phyloP scores from a whole-genome alignment of 2,329 filamentous ascomycete species.

The Fonsecaea pugnacius region DNA sequence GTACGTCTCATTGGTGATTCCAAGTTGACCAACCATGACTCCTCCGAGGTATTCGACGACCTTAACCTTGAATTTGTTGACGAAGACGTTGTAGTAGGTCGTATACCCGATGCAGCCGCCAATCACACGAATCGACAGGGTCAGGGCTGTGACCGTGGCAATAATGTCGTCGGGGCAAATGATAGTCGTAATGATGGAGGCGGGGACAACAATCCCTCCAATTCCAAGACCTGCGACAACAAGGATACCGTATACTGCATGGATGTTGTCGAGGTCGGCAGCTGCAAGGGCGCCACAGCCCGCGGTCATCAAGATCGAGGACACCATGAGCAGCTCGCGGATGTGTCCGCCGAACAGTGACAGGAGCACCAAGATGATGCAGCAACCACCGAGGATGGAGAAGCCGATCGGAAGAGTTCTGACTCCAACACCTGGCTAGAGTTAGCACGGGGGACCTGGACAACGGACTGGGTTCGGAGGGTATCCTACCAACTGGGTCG shows the following conservation, averaged over 20 bases:
- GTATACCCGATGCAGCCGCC: constrained; percentile 69
- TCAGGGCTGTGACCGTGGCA: constrained; percentile 69
- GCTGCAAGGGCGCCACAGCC: constrained; percentile 56
- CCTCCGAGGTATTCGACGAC: constrained; percentile 57
- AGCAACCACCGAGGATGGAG: constrained; percentile 64
- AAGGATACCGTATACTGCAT: constrained; percentile 50
- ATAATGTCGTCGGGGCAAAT: constrained; percentile 72
- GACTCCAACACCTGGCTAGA: constrained; percentile 56
- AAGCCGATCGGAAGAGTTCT: constrained; percentile 68
- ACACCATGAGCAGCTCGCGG: constrained; percentile 62
- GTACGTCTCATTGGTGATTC: constrained; percentile 54
- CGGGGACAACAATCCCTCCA: constrained; percentile 69
- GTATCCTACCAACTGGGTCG: constrained; percentile 56
- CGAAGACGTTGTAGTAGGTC: constrained; percentile 58
- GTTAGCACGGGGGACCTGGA: not conserved
- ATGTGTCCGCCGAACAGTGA: constrained; percentile 61
- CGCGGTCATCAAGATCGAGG: constrained; percentile 66
- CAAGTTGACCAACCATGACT: constrained; percentile 54
- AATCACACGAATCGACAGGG: constrained; percentile 70
- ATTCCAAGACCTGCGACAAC: constrained; percentile 66
- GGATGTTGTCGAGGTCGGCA: constrained; percentile 57
- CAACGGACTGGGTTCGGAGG: not conserved
- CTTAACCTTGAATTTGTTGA: constrained; percentile 51
- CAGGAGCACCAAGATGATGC: constrained; percentile 63
- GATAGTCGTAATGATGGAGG: constrained; percentile 70